Base-by-base conservation (phyloP, 2,329 filamentous ascomycete species). In the Neofusicoccum parvum region DNA sequence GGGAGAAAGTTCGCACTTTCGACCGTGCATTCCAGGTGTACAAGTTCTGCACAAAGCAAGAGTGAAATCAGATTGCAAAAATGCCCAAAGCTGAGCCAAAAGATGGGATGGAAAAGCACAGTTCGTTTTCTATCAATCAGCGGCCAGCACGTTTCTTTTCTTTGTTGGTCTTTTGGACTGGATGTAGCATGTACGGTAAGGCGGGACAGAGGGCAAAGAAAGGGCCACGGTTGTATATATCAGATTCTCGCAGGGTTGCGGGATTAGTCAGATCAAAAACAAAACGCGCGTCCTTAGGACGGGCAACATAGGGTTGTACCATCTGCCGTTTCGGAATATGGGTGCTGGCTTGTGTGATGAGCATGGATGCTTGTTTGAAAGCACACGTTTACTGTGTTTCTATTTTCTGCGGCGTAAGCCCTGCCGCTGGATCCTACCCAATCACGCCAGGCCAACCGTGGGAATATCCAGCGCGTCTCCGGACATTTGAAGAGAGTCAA, bases 51-150 rank as follows among this genome's bases (percentile, higher is more conserved):
- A 51, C 49, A 59, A 59, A 59, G 54, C 41, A 59, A 59, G 39
- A 46, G 39, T 59, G 41, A 46, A n/a, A 59, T 46, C 41, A 59
- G 54, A 59, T 59, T 59, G 54, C 54, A 41, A 36, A 59, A 59
- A 46, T 36, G 41, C 54, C 27, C 54, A 14, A 27, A 7, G 54
- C 54, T 59, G 54, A 46, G 41, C 46, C 39, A 34, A 45, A 23
- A 59, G 54, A 59, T 12, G 54, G 54, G 39, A 59, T 32, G 5
- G 20, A 58, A 39, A 43, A 37, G 17, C n/a, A 36, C 9, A 15
- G 27, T 17, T 58, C n/a, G 17, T 58, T 20, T 27, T 58, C 53
- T 43, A 46, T 59, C 53, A 45, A 45, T 20, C 41, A 32, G 20
- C 23, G 54, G 27, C 12, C 54, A 46, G 43, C 39, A 12, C 43